Evolutionary conservation across 768 basidiomycete genomes (phyloP), one percentile per base, ranked within the genome.

Genomic region (Suillus subaureus): DNA sequence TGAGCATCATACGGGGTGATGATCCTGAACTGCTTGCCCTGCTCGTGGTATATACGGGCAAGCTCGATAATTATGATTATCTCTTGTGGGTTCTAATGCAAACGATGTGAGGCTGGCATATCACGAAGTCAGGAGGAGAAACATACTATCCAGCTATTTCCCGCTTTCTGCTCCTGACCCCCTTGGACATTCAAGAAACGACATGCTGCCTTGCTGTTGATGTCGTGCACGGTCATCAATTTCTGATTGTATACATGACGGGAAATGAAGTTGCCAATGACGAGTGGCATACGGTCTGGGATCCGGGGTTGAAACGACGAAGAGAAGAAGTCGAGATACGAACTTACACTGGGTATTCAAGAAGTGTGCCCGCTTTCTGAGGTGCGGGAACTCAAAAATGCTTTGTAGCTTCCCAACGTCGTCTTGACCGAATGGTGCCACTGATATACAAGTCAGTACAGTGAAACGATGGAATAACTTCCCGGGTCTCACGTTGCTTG

Each of bases 1-100:
- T 94, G 93, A 1, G 80, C 86, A 71, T 90, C 90, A 78, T 94
- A 94, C 0, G 92, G 92, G 6, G 90, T 93, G 57, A 95, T 89
- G 61, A 94, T 85, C 52, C 83, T 81, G 77, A 84, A 93, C 4
- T 77, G 75, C 69, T 79, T 81, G 0, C 73, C 69, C 63, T 80
- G 73, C 3, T 78, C 75, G 70, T 87, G 75, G 47, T 91, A 83
- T 47, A 83, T 75, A 52, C 69, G 67, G 63, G 87, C 88, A 62
- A 94, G 75, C 54, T 75, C 1, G 40, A 42, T 42, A 42, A 42
- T 16, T 16, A 18, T 6, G 16, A 1, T 6, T 18, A 42, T 42
- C 75, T 94, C 93, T 51, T 73, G 67, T 11, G 43, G 56, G 75
- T 94, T 94, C 92, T 94, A 13, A 52, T 52, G 8, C 51, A 37